Conservation (phyloP, 495 filamentous ascomycete genomes). For the Mycothermus thermophilus region DNA sequence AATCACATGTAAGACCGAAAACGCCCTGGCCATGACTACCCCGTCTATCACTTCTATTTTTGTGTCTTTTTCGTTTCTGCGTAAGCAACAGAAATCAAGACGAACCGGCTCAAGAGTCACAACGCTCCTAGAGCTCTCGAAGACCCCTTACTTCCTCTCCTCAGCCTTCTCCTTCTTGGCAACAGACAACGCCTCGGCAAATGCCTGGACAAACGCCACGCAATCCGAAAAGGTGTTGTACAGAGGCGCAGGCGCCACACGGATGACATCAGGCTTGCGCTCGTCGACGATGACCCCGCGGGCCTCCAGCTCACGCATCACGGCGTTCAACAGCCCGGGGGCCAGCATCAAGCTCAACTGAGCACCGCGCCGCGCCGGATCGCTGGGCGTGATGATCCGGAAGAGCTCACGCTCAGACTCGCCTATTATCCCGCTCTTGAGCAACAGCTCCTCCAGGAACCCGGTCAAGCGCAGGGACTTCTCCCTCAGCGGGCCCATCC, state of each 20-base stretch:
- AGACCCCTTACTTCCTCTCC: too few relatives aligned
- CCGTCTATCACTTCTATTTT: too few relatives aligned
- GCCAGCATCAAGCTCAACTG: conserved; percentile 68
- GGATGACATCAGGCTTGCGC: conserved; percentile 74
- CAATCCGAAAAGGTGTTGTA: conserved; percentile 81
- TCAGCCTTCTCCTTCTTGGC: too few relatives aligned
- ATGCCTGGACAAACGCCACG: conserved; percentile 56
- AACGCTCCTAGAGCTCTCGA: too few relatives aligned
- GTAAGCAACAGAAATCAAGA: too few relatives aligned
- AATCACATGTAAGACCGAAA: too few relatives aligned
- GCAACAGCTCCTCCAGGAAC: conserved; percentile 63
- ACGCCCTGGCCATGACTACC: too few relatives aligned
- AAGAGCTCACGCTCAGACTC: conserved; percentile 42
- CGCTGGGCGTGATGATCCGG: conserved; percentile 65
- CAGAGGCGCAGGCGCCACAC: conserved; percentile 81
- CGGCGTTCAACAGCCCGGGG: conserved; percentile 50
- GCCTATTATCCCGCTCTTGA: conserved; percentile 15
- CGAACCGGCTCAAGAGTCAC: too few relatives aligned
- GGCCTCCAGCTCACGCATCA: conserved; percentile 55
- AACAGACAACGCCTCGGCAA: conserved; percentile 38
- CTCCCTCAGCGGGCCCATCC: conserved; percentile 52
- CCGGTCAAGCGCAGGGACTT: conserved; percentile 65
- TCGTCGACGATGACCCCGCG: conserved; percentile 74
- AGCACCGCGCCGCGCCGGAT: conserved; percentile 61
- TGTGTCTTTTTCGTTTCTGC: too few relatives aligned